These are phyloP conservation scores for Hepatocystis sp. DNA, from an alignment of 169 alveolate species.

Conservation along the genomic window DNA sequence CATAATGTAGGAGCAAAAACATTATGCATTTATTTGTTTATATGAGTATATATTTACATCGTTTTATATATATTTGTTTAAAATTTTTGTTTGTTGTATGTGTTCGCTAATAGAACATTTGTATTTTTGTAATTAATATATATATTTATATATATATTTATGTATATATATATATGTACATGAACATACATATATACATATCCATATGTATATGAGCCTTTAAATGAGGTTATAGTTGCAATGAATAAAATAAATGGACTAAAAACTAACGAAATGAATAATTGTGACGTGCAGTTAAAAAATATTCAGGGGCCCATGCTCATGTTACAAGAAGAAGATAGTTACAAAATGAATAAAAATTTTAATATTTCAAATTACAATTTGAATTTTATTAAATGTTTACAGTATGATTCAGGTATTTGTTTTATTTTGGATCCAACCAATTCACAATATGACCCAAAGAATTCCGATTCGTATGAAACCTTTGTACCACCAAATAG, in stretches of 20 bases:
- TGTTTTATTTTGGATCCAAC: conserved; percentile 69
- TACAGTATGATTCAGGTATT: conserved; percentile 70
- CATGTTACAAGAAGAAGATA: conserved; percentile 7
- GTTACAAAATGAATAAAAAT: conserved; percentile 41
- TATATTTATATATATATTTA: neutral
- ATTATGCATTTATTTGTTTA: too few species aligned
- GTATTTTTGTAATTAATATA: too few species aligned
- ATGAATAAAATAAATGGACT: conserved; percentile 71
- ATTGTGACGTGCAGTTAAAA: conserved; percentile 7
- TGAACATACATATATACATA: neutral
- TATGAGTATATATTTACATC: too few species aligned
- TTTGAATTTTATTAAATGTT: conserved; percentile 60
- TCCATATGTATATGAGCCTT: neutral
- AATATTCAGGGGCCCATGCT: too few species aligned
- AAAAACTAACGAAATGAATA: conserved; percentile 39
- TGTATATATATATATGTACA: neutral
- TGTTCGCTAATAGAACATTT: too few species aligned
- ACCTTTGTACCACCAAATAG: conserved; percentile 67
- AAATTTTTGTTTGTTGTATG: too few species aligned
- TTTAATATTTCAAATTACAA: conserved; percentile 63
- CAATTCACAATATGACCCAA: conserved; percentile 46
- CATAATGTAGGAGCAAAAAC: too few species aligned
- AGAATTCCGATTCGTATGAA: conserved; percentile 60
- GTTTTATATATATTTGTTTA: too few species aligned
- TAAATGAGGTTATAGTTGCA: conserved; percentile 25